Percentiles rank a stretch among this genome's conserved stretches.
These are phyloP conservation scores for Thoreauomyces humboldtii DNA, from an alignment of 192 early-diverging fungal species.

Conservation along the genomic window DNA sequence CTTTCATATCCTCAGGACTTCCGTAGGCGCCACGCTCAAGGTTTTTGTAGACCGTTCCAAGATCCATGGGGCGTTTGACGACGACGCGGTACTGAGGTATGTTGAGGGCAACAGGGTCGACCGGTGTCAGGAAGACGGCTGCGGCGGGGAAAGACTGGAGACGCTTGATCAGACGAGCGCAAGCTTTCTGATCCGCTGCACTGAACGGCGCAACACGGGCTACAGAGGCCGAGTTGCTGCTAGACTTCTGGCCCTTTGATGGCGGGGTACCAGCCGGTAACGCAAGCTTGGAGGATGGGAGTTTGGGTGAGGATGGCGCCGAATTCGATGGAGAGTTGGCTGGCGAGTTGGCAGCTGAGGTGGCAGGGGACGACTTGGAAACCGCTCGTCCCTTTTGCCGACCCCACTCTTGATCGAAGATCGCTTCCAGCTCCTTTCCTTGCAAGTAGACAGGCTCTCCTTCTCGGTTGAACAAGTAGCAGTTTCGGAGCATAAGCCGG, in stretches of 20 bases:
- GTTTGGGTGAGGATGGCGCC: neutral
- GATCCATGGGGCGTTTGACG: conserved; percentile 87
- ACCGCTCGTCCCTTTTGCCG: neutral
- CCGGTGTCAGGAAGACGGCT: conserved; percentile 23
- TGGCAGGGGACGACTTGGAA: neutral
- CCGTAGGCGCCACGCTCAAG: conserved; percentile 60
- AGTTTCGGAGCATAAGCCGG: conserved; percentile 55
- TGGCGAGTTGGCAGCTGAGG: neutral
- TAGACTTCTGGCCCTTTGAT: neutral
- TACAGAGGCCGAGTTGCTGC: neutral
- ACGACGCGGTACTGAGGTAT: conserved; percentile 85
- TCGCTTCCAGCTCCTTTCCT: conserved; percentile 31
- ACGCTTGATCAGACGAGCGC: neutral
- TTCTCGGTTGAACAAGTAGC: conserved; percentile 56
- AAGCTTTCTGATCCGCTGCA: conserved; percentile 9
- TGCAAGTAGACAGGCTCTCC: conserved; percentile 38
- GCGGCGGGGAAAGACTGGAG: conserved; percentile 2
- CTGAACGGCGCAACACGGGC: neutral
- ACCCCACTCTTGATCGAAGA: conserved; percentile 33
- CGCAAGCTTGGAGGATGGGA: neutral
- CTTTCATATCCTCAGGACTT: conserved; percentile 60
- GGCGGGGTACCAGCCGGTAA: neutral
- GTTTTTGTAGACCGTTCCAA: conserved; percentile 72
- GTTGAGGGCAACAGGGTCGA: conserved; percentile 77
- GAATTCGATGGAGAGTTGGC: neutral